A percentile compares a stretch with the other conserved stretches of the same genome.
Conservation (phyloP, 257 asterid genomes). For the Solanum rostratum region DNA sequence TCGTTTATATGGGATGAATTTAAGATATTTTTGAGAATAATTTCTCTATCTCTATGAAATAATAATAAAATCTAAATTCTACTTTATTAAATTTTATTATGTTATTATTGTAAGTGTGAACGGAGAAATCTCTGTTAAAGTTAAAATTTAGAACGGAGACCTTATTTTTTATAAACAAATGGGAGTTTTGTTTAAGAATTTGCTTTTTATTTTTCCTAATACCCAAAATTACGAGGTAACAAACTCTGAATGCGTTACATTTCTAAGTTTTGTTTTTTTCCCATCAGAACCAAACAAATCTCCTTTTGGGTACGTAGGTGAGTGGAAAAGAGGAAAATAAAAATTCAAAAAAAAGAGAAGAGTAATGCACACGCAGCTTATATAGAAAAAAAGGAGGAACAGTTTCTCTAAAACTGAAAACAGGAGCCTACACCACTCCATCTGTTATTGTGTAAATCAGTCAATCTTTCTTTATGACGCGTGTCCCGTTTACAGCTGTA, state of each 20-base stretch:
- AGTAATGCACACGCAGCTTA: constrained; percentile 16
- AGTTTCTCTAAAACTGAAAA: background rate
- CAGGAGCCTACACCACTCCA: background rate
- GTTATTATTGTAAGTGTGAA: too few species aligned
- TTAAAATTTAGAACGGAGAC: too few species aligned
- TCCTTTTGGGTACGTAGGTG: background rate
- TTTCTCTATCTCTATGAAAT: too few species aligned
- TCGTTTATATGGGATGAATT: too few species aligned
- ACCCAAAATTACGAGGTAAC: background rate
- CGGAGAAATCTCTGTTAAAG: too few species aligned
- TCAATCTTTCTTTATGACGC: constrained; percentile 42
- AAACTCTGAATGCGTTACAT: background rate
- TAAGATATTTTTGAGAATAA: too few species aligned
- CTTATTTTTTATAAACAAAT: too few species aligned
- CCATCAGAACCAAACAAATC: background rate
- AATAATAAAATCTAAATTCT: too few species aligned
- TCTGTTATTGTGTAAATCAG: constrained; percentile 28
- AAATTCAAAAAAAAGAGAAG: background rate
- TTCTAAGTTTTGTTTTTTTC: background rate
- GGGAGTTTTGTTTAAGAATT: background rate
- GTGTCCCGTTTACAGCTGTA: constrained; percentile 91
- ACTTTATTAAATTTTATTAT: too few species aligned
- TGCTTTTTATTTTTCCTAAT: background rate
- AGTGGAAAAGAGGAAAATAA: background rate
- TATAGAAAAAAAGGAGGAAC: background rate